Percentiles rank a stretch among this genome's conserved stretches.
Evolutionary conservation across 768 basidiomycete genomes (phyloP).

Genomic region (Rhizopogon vesiculosus): DNA sequence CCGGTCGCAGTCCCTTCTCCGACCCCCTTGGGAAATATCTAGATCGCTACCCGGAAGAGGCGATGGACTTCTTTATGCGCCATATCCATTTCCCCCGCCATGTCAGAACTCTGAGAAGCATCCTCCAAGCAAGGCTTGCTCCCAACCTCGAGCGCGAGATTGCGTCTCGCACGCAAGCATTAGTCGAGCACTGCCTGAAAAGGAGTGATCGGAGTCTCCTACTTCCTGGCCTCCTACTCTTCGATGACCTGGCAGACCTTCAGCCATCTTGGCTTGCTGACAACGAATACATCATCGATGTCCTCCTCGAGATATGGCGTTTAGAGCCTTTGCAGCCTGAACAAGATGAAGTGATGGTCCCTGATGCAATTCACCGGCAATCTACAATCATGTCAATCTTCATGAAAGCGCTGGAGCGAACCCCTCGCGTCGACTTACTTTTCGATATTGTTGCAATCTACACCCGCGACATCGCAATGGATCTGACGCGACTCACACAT

Average conservation of each 20-base stretch:
- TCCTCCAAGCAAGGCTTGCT: slow-evolving; percentile 75
- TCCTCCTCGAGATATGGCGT: slow-evolving; percentile 71
- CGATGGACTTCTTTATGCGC: slow-evolving; percentile 78
- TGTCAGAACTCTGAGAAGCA: slow-evolving; percentile 78
- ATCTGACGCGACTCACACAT: slow-evolving; percentile 69
- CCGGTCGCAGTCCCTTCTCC: slow-evolving; percentile 86
- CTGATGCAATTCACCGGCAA: slow-evolving; percentile 55
- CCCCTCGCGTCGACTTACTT: slow-evolving; percentile 80
- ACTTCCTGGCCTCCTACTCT: slow-evolving; percentile 68
- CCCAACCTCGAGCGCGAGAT: slow-evolving; percentile 70
- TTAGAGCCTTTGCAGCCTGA: slow-evolving; percentile 42
- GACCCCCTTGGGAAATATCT: slow-evolving; percentile 88
- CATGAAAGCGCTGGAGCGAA: slow-evolving; percentile 59
- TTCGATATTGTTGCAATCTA: slow-evolving; percentile 85
- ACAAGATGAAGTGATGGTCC: slow-evolving; percentile 35
- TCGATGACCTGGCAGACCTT: slow-evolving; percentile 68
- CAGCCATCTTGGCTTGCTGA: slow-evolving; percentile 70
- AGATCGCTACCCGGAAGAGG: slow-evolving; percentile 83
- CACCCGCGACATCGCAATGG: slow-evolving; percentile 75
- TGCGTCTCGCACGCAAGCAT: slow-evolving; percentile 48
- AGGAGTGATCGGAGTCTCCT: slow-evolving; percentile 46
- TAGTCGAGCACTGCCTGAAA: slow-evolving; percentile 49
- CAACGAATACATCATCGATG: slow-evolving; percentile 62
- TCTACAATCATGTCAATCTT: slow-evolving; percentile 74
- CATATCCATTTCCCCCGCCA: slow-evolving; percentile 76